Base-by-base conservation (phyloP, 257 asterid genomes). In the Nicotiana noctiflora region DNA sequence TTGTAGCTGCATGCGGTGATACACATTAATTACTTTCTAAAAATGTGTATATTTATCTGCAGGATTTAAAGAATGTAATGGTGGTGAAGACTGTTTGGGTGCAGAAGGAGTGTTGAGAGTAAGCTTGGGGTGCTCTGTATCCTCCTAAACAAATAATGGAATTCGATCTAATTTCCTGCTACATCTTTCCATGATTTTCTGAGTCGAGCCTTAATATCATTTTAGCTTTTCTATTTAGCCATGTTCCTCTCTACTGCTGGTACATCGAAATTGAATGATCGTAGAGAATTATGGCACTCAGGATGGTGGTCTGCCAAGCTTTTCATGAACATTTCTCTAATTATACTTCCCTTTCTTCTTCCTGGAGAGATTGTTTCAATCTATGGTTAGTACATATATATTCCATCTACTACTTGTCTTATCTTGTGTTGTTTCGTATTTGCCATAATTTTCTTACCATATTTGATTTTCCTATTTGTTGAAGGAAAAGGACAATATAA, bases 161-260 rank as follows among this genome's bases (percentile, higher is more conserved):
- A 40, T 40, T 40, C 8, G 40, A 34, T 34, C 10, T 40, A 40
- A 7, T 40, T 40, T 11, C 46, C 46, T 40, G 3, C 46, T 40
- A 40, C 10, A 40, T 40, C 56, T 51, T 12, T 23, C 19, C 15
- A 14, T 4, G 49, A 14, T 34, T 52, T 9, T 32, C 34, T 27
- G 0, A 17, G 63, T 46, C 64, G 4, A 81, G 10, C 89, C 90
- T 88, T 88, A 75, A 88, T 88, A 27, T 18, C 70, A 3, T 76
- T 37, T 49, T 9, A 89, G 92, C 63, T 82, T 76, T 89, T 89
- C 85, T 89, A 89, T 83, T 82, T 89, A 29, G 76, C 78, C 61
- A 87, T 89, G 90, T 89, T 89, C 83, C 86, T 89, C 17, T 86
- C 90, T 34, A 89, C 92, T 27, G 90, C 90, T 75, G 92, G 92